Base-by-base conservation (phyloP, 176 grass and related monocot species). In the Microstegium vimineum region DNA sequence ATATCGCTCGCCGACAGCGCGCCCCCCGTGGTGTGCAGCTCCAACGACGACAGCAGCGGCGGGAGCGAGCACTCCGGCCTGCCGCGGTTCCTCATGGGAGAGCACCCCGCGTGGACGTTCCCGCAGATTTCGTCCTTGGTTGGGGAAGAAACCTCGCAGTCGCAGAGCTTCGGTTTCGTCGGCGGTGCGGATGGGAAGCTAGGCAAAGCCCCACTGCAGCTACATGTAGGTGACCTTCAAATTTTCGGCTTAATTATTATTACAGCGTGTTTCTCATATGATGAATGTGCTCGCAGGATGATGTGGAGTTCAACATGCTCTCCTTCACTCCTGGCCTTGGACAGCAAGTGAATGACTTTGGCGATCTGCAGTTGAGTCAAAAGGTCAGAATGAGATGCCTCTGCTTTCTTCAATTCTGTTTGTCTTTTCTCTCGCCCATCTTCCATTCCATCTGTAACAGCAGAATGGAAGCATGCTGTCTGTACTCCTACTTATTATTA, bases 1-100 rank as follows among this genome's bases (percentile, higher is more conserved):
- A n/a, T 49, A 3, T 63, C 73, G 26, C 66, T 87, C 12, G 27
- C 79, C 1, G 79, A 82, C 71, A 82, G 72, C 52, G 64, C 31
- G n/a, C n/a, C n/a, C 1, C 79, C 79, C 3, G 23, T 52, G 20
- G 42, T 82, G 51, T 77, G 85, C 31, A 87, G 86, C 47, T 84
- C 87, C 17, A 84, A 80, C 61, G 62, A 83, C 45, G 35, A 69
- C 3, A 89, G 76, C 76, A 75, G 76, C 37, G 81, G 76, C 37
- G 81, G 87, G 8, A 84, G 81, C 10, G 81, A 84, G 49, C 81
- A 80, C 9, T 84, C 86, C 14, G 59, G 61, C 16, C 75, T 80
- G 47, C 76, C 82, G 6, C 82, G 10, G 77, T 85, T 81, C 52
- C 76, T 89, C 51, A 22, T 63, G 25, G 81, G 62, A 36, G 87